Evolutionary conservation across 176 grass and related monocot genomes (phyloP), one percentile per base, ranked within the genome.

Genomic region (Bonia amplexicaulis): DNA sequence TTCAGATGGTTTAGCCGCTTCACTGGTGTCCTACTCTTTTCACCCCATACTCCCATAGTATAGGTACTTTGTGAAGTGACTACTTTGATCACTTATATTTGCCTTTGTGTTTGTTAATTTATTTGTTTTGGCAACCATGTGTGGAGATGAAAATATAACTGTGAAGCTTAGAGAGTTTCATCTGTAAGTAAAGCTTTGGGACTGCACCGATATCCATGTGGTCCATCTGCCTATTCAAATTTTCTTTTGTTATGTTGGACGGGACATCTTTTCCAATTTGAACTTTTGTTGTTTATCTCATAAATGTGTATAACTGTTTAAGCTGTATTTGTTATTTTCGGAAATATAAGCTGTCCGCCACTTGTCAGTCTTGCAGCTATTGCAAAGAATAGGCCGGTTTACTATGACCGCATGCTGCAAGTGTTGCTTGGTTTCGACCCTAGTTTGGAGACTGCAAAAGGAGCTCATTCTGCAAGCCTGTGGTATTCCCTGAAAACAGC

Each of bases 341-440:
- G 63, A 85, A 71, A 78, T 82, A 68, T 85, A 91, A 89, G 64
- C 87, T 40, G 17, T 65, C 69, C 12, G 10, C 55, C 80, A 77
- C 69, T 89, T 94, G 41, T 53, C 85, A 99, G 97, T 91, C 91
- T 99, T 87, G 88, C 90, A 91, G 86, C 86, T n/a, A 89, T 96
- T 90, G 92, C 89, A 82, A 99, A 94, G 88, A 94, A 85, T 48
- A 92, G 91, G 69, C 82, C 88, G 5, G 76, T 85, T 79, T 87
- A 90, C 78, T 96, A 94, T 74, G 92, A 91, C 44, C 73, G 73
- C 3, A 85, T 94, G 70, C 79, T 96, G 54, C 85, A 85, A 77
- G 81, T 84, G 79, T 74, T 99, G 46, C 90, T 99, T 85, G 71
- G 79, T 89, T 94, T 99, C 44, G 82, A 96, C 87, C 93, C 91